Conservation (phyloP, 495 filamentous ascomycete species). For the Penicillium dipodomyicola region DNA sequence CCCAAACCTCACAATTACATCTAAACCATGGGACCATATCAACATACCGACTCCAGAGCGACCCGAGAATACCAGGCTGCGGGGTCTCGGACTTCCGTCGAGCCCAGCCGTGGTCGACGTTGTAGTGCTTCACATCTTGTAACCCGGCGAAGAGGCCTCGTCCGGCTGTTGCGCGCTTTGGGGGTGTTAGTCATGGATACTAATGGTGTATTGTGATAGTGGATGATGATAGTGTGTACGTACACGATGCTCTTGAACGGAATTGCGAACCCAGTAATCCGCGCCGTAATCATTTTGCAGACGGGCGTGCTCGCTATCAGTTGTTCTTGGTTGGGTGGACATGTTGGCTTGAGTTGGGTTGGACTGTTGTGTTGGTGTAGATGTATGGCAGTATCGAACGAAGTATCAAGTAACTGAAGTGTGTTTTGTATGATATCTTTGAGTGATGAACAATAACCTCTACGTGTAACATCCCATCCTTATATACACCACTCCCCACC, state of each 20-base stretch:
- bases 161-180: slow-evolving; percentile 36
- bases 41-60: slow-evolving; percentile 21
- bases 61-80: slow-evolving; percentile 18
- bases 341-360: slow-evolving; percentile 3
- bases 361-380: slow-evolving; percentile 2
- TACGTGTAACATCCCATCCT: not conserved
- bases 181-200: not conserved
- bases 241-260: slow-evolving; percentile 25
- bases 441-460: not conserved
- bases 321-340: slow-evolving; percentile 5
- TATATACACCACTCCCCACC: not conserved
- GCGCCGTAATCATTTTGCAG: slow-evolving; percentile 44
- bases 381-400: not conserved
- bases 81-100: slow-evolving; percentile 19
- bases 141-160: slow-evolving; percentile 48
- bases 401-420: not conserved
- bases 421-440: not conserved
- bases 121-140: slow-evolving; percentile 46
- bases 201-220: not conserved
- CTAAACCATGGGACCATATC: not conserved
- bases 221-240: slow-evolving; percentile 3
- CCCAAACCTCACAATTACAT: not conserved
- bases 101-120: slow-evolving; percentile 45
- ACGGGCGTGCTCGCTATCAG: slow-evolving; percentile 20
- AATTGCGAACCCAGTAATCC: slow-evolving; percentile 38